A percentile compares a stretch with the other conserved stretches of the same genome.
Evolutionary conservation across 208 protist species (phyloP).

Genomic region (Trypanosomatidae sp.): DNA sequence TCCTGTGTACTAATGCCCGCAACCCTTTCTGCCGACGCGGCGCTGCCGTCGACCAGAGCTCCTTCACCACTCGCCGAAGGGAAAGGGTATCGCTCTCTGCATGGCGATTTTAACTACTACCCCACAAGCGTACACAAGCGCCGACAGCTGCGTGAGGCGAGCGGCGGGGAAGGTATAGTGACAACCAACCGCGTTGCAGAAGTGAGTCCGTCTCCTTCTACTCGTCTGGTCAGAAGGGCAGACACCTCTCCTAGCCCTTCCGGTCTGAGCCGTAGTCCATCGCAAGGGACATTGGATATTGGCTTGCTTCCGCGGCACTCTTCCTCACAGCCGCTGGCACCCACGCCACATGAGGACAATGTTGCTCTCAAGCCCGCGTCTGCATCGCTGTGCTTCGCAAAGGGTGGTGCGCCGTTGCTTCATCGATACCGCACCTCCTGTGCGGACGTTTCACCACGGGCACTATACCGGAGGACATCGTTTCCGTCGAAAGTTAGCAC

Average conservation of each 20-base stretch:
- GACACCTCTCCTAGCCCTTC: conserved; percentile 14
- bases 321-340: conserved; percentile 10
- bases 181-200: not conserved
- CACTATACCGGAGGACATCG: conserved; percentile 10
- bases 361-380: not conserved
- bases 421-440: conserved; percentile 36
- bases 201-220: not conserved
- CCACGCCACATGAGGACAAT: not conserved
- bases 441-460: not conserved
- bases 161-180: not conserved
- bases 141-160: not conserved
- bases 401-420: conserved; percentile 22
- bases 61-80: not conserved
- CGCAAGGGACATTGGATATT: not conserved
- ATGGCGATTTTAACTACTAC: conserved; percentile 44
- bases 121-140: conserved; percentile 49
- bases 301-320: not conserved
- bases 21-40: conserved; percentile 1
- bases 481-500: not conserved
- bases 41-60: not conserved
- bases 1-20: not conserved
- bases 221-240: not conserved
- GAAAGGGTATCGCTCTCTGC: conserved; percentile 28
- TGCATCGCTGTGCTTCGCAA: not conserved
- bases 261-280: conserved; percentile 22